Conservation (phyloP, 352 stramenopile species). For the Stramenopiles sp. region DNA sequence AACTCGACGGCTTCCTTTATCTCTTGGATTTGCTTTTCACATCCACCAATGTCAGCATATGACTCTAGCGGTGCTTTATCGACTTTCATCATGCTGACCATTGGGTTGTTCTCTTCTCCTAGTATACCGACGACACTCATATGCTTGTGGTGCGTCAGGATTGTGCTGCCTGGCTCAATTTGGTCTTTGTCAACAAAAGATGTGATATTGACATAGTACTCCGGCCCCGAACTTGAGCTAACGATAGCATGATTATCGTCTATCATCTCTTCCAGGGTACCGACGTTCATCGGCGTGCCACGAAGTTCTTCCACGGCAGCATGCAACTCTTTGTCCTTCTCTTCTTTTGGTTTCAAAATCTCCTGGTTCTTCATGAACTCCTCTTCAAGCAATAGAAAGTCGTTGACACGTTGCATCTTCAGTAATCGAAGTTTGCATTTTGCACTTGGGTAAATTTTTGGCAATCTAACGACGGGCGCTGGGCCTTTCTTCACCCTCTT, state of each 20-base stretch:
- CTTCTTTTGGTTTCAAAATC: constrained; percentile 97
- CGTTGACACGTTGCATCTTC: constrained; percentile 98
- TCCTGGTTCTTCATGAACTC: constrained; percentile 99
- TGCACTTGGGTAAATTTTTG: constrained; percentile 52
- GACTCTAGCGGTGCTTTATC: constrained; percentile 96
- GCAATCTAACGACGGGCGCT: constrained; percentile 3
- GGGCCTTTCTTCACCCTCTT: constrained; percentile 1
- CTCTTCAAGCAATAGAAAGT: constrained; percentile 99
- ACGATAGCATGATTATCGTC: constrained; percentile 99
- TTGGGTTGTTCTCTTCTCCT: constrained; percentile 92
- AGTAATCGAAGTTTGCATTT: constrained; percentile 99
- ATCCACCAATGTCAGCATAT: constrained; percentile 97
- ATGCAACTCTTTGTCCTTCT: constrained; percentile 78
- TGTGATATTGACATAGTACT: constrained; percentile 99
- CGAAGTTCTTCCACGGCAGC: constrained; percentile 97
- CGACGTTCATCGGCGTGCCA: constrained; percentile 89
- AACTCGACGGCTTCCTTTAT: constrained; percentile 84
- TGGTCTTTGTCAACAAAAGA: constrained; percentile 99
- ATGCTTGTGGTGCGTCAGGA: constrained; percentile 96
- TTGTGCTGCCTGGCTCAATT: constrained; percentile 89
- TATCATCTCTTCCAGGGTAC: constrained; percentile 99
- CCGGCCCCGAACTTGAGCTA: constrained; percentile 82
- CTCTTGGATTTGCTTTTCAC: constrained; percentile 91
- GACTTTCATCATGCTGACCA: constrained; percentile 99
- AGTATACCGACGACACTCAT: constrained; percentile 98